Evolutionary conservation across 495 filamentous ascomycete species (phyloP), one percentile per base, ranked within the genome.

Genomic region (Annulohypoxylon stygium): DNA sequence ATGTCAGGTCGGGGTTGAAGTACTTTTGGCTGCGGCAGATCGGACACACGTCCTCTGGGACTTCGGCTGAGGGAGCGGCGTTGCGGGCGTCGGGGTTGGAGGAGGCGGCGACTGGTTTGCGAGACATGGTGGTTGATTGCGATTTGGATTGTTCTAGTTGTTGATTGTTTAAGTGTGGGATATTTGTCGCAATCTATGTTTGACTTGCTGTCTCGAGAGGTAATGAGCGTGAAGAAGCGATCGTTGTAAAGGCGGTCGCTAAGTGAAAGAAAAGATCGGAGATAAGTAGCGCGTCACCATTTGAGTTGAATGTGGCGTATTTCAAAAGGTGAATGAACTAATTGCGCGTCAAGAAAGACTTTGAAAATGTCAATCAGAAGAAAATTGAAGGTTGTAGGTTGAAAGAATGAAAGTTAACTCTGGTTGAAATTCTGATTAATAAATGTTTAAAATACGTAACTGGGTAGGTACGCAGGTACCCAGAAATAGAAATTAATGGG

Each of bases 11-110:
- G 23, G 90, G 90, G 84, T 97, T 98, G 78, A 98, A 90, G 85
- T 98, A 98, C 64, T 93, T 92, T 64, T 92, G 92, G 61, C 93
- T 94, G 81, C 97, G 97, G 91, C 96, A 99, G 75, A 98, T 92
- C 50, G 95, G 97, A 83, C 96, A 99, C 78, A 94, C 92, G 81
- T 98, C 94, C 68, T 88, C 83, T 59, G 80, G 70, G 10, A 79
- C 25, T 0, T 48, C 41, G n/a, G 48, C 41, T 2, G 59, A 20
- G 1, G 75, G 66, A 6, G 60, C 68, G 6, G 73, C 53, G 11
- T 6, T 54, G 60, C 41, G 10, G 61, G 39, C 60, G 18, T 41
- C 37, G 50, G 36, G 33, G 66, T 30, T n/a, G 11, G 23, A 26
- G 14, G 69, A 14, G 47, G 65, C 51, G 43, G 60, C 30, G 16